A percentile compares a stretch with the other conserved stretches of the same genome.
phyloP scores from a whole-genome alignment of 2,329 filamentous ascomycete genomes.

The Dendryphion nanum region DNA sequence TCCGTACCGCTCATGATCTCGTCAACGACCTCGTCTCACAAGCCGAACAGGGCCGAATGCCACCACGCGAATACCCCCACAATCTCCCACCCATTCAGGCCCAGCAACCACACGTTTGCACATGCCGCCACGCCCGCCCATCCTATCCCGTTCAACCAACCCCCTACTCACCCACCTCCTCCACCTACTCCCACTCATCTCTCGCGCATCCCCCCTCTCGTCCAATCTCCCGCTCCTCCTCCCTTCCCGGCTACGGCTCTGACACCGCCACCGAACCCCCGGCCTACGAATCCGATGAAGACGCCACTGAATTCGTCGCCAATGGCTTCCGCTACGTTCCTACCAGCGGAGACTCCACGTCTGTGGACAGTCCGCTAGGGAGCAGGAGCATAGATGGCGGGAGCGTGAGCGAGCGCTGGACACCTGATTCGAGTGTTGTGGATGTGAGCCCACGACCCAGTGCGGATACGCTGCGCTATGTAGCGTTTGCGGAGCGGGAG shows the following conservation, averaged over 20 bases:
- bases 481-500: no score
- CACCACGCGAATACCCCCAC: not conserved
- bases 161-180: conserved; percentile 20
- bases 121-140: not conserved
- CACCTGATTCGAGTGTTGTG: conserved; percentile 38
- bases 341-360: conserved; percentile 3
- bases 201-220: conserved; percentile 33
- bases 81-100: not conserved
- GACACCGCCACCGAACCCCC: conserved; percentile 37
- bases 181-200: conserved; percentile 23
- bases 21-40: conserved; percentile 49
- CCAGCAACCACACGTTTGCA: no score
- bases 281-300: conserved; percentile 42
- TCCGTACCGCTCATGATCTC: conserved; percentile 53
- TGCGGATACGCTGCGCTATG: conserved; percentile 35
- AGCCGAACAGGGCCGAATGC: conserved; percentile 37
- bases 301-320: conserved; percentile 37
- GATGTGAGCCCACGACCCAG: conserved; percentile 40
- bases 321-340: conserved; percentile 45
- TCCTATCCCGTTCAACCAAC: conserved; percentile 10
- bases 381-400: not conserved
- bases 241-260: conserved; percentile 47
- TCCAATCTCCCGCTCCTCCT: conserved; percentile 37
- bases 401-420: conserved; percentile 27
- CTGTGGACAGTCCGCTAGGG: not conserved